A percentile compares a stretch with the other conserved stretches of the same genome.
Conservation (phyloP, 148 eudicot genomes). For the Fagopyrum esculentum region DNA sequence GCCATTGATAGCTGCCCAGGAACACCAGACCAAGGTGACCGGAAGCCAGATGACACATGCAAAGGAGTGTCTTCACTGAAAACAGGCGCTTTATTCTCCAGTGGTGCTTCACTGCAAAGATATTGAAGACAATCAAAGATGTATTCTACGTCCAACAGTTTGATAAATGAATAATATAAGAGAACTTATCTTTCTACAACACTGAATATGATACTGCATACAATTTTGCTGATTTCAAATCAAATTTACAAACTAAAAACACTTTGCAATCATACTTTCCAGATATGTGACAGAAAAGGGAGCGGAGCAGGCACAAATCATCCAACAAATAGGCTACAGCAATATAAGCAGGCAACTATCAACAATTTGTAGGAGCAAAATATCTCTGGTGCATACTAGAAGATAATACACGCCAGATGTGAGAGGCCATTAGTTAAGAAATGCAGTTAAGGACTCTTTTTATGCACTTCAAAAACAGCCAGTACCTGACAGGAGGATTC, state of each 20-base stretch:
- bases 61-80: slow-evolving; percentile 34
- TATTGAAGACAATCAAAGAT: neutral
- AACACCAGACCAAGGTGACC: slow-evolving; percentile 61
- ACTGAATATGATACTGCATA: neutral
- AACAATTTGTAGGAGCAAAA: neutral
- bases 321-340: neutral
- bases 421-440: neutral
- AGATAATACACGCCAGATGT: neutral
- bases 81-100: slow-evolving; percentile 30
- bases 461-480: neutral
- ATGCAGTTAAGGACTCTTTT: neutral
- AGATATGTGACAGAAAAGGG: neutral
- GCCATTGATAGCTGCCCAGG: slow-evolving; percentile 93
- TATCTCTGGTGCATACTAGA: neutral
- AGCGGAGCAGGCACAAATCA: neutral
- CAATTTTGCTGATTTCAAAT: neutral
- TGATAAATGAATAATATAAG: neutral
- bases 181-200: neutral
- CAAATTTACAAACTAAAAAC: neutral
- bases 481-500: slow-evolving; percentile 46
- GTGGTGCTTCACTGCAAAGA: slow-evolving; percentile 48
- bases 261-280: neutral
- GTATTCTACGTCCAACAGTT: neutral
- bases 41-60: slow-evolving; percentile 57
- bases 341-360: neutral